phyloP scores from a whole-genome alignment of 805 yeast genomes.

The Starmerella geochares region DNA sequence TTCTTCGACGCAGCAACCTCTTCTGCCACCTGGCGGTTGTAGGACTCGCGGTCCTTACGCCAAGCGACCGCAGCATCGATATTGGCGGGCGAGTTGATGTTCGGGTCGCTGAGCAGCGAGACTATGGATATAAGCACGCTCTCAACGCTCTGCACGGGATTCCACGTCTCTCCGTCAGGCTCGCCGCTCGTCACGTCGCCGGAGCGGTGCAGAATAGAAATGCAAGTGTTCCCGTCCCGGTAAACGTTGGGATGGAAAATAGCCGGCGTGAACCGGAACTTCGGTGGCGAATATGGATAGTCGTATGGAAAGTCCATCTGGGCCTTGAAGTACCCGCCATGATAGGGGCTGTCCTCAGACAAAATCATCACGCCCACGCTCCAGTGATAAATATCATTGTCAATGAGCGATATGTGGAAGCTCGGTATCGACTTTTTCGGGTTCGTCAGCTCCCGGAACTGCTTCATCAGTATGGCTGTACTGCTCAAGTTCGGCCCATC shows the following conservation, averaged over 20 bases:
- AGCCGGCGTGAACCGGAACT: conserved; percentile 83
- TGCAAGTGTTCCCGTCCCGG: conserved; percentile 85
- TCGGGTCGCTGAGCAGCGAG: conserved; percentile 86
- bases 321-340: conserved; percentile 88
- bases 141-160: conserved; percentile 68
- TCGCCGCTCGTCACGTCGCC: conserved; percentile 87
- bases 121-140: conserved; percentile 80
- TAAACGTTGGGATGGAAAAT: conserved; percentile 93
- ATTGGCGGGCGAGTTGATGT: conserved; percentile 86
- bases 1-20: conserved; percentile 64
- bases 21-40: conserved; percentile 60
- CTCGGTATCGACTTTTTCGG: conserved; percentile 72
- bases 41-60: conserved; percentile 69
- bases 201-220: conserved; percentile 81
- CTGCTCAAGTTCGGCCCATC: conserved; percentile 35
- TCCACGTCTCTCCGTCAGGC: conserved; percentile 88
- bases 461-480: conserved; percentile 81
- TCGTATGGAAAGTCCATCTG: conserved; percentile 88
- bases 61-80: conserved; percentile 91
- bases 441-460: conserved; percentile 84
- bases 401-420: conserved; percentile 51
- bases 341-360: conserved; percentile 77
- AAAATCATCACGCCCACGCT: conserved; percentile 87
- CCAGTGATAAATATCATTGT: conserved; percentile 57
- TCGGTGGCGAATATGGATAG: conserved; percentile 88